Conservation (phyloP, 345 rosid genomes). For the Geranium rotundifolium region DNA sequence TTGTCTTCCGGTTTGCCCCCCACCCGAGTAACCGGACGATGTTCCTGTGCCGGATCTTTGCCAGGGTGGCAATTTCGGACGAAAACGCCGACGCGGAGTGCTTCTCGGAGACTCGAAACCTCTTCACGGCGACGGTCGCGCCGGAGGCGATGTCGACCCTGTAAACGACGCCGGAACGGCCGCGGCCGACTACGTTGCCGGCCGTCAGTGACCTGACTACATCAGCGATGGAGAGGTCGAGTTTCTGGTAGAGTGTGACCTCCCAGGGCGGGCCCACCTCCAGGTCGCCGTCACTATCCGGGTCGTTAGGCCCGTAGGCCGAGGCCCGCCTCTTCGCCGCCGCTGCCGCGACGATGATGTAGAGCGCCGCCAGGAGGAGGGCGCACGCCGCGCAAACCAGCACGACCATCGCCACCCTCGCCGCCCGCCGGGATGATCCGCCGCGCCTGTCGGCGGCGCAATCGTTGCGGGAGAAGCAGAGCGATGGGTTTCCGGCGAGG, state of each 20-base stretch:
- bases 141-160: constrained; percentile 41
- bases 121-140: constrained; percentile 54
- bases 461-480: constrained; percentile 41
- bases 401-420: constrained; percentile 53
- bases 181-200: constrained; percentile 58
- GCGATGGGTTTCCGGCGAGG: constrained; percentile 53
- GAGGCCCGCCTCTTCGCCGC: constrained; percentile 24
- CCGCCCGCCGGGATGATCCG: constrained; percentile 20
- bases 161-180: constrained; percentile 77
- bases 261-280: constrained; percentile 81
- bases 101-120: constrained; percentile 40
- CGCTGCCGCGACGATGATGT: constrained; percentile 47
- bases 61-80: constrained; percentile 64
- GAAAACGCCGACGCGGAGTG: constrained; percentile 51
- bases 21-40: constrained; percentile 74
- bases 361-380: constrained; percentile 59
- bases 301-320: constrained; percentile 27
- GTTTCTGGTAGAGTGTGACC: constrained; percentile 68
- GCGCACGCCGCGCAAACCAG: constrained; percentile 50
- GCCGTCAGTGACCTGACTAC: constrained; percentile 38
- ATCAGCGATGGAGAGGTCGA: constrained; percentile 62
- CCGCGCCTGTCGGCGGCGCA: constrained; percentile 17
- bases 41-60: constrained; percentile 78
- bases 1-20: constrained; percentile 59
- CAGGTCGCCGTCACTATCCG: constrained; percentile 20